These are phyloP conservation scores for Pichia deserticola DNA, from an alignment of 805 yeast species.

Conservation along the genomic window DNA sequence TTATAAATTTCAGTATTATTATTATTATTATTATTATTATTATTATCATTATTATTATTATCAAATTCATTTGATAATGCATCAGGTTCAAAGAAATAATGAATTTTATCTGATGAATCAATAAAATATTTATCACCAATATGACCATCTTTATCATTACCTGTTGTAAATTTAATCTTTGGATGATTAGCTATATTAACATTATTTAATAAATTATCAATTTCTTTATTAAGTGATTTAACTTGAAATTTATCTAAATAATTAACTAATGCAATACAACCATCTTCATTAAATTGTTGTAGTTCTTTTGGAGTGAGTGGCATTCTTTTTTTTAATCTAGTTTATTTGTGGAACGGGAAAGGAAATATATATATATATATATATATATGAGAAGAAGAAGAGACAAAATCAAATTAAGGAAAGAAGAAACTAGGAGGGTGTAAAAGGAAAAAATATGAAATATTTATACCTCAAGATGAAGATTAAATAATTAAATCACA, in stretches of 20 bases:
- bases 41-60: too few relatives aligned
- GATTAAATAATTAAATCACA: too few relatives aligned
- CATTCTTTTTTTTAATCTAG: conserved; percentile 10
- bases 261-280: conserved; percentile 52
- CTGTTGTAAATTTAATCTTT: conserved; percentile 59
- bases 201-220: conserved; percentile 37
- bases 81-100: conserved; percentile 64
- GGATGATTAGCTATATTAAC: conserved; percentile 58
- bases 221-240: conserved; percentile 32
- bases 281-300: conserved; percentile 42
- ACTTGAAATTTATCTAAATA: conserved; percentile 43
- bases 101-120: conserved; percentile 59
- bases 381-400: too few relatives aligned
- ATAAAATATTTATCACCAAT: conserved; percentile 70
- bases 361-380: background rate
- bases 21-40: too few relatives aligned
- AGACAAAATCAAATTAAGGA: too few relatives aligned
- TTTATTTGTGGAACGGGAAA: background rate
- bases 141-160: conserved; percentile 38
- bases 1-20: conserved; percentile 30
- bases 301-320: conserved; percentile 44
- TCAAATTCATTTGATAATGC: conserved; percentile 36
- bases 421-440: too few relatives aligned
- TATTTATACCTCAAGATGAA: too few relatives aligned
- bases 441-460: too few relatives aligned